Evolutionary conservation across 768 basidiomycete genomes (phyloP).

Genomic region (Lyophyllum atratum): DNA sequence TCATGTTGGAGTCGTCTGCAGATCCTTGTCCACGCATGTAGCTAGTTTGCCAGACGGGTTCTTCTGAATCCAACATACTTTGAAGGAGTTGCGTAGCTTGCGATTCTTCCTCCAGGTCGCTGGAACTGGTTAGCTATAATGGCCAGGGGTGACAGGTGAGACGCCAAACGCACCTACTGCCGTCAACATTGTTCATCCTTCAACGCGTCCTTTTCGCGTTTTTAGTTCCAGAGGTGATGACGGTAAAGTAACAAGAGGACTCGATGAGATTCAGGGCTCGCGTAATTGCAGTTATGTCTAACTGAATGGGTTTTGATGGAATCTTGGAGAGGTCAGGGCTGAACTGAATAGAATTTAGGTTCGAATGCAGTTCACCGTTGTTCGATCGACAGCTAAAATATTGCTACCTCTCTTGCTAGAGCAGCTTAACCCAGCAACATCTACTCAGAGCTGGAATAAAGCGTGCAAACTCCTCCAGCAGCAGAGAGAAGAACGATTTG

Average conservation of each 20-base stretch:
- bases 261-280: background rate
- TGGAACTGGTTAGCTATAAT: constrained; percentile 23
- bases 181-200: constrained; percentile 37
- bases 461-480: background rate
- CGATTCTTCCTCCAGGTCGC: constrained; percentile 45
- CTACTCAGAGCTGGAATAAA: background rate
- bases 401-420: background rate
- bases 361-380: background rate
- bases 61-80: constrained; percentile 38
- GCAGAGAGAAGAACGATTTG: background rate
- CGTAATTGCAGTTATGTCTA: background rate
- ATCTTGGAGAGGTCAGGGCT: background rate
- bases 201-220: constrained; percentile 11
- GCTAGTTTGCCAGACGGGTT: constrained; percentile 16
- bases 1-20: constrained; percentile 23
- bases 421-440: background rate
- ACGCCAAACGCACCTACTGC: constrained; percentile 35
- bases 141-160: background rate
- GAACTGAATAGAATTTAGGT: background rate
- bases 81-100: constrained; percentile 58
- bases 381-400: background rate
- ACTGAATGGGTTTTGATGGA: constrained; percentile 3
- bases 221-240: background rate
- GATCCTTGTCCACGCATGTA: constrained; percentile 15
- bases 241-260: background rate